Evolutionary conservation across 2,329 filamentous ascomycete species (phyloP).

Genomic region (Chrysoporthe austroafricana): DNA sequence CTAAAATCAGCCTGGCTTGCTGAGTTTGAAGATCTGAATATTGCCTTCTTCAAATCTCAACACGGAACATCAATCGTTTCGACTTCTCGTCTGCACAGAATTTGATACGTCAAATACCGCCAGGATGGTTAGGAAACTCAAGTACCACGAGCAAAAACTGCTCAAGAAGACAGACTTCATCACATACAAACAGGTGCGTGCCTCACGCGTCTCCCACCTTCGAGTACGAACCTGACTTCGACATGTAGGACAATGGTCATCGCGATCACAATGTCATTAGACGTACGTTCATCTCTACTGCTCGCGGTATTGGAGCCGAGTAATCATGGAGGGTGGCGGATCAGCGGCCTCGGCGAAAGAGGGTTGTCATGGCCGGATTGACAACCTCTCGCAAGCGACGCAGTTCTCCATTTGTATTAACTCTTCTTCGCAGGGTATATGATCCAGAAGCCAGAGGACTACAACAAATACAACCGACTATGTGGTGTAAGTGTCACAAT

Average conservation of each 20-base stretch:
- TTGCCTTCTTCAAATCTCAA: constrained; percentile 3
- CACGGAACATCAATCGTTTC: not conserved
- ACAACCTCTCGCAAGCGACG: not conserved
- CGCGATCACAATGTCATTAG: constrained; percentile 79
- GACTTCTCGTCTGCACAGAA: constrained; percentile 20
- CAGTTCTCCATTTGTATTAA: not conserved
- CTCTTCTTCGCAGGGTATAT: constrained; percentile 59
- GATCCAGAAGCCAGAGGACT: constrained; percentile 88
- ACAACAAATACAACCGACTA: constrained; percentile 68
- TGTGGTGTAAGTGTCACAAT: constrained; percentile 62
- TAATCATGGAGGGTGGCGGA: not conserved
- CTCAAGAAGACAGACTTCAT: constrained; percentile 92
- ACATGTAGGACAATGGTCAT: constrained; percentile 71
- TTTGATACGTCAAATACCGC: constrained; percentile 9
- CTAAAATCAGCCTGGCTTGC: constrained; percentile 6
- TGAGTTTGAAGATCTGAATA: constrained; percentile 30
- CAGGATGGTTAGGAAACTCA: constrained; percentile 91
- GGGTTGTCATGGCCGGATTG: not conserved
- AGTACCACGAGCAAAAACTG: constrained; percentile 96
- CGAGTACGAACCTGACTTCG: constrained; percentile 9
- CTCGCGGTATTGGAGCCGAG: not conserved
- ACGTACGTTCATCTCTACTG: constrained; percentile 43
- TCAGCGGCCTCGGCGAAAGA: not conserved
- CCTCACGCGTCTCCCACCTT: not conserved
- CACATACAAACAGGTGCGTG: constrained; percentile 75